Conservation (phyloP, 805 yeast species). For the Kazachstania bromeliacearum region DNA sequence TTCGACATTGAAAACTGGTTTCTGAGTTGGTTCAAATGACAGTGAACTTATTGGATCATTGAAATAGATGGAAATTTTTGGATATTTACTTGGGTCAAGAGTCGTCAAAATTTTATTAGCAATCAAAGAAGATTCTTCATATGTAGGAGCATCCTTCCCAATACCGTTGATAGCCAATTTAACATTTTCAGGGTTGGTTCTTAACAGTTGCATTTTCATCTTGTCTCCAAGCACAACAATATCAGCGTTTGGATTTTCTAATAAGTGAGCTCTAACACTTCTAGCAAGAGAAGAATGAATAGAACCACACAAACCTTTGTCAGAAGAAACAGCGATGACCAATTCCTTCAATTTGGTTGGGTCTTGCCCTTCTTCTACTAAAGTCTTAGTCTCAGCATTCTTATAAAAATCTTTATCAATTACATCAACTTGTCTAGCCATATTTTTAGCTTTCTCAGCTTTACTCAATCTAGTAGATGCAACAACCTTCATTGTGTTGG, state of each 20-base stretch:
- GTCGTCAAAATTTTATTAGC: constrained; percentile 70
- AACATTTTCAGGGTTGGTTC: constrained; percentile 65
- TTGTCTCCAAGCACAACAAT: constrained; percentile 91
- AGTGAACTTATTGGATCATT: constrained; percentile 84
- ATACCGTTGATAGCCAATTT: constrained; percentile 77
- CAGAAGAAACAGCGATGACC: constrained; percentile 84
- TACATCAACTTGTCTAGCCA: constrained; percentile 75
- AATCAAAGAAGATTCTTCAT: constrained; percentile 79
- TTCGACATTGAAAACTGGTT: constrained; percentile 57
- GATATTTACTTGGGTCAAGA: constrained; percentile 39
- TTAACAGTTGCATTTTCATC: constrained; percentile 75
- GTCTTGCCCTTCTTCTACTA: constrained; percentile 7
- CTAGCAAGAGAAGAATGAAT: constrained; percentile 93
- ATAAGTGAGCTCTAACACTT: constrained; percentile 64
- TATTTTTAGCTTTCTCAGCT: constrained; percentile 90
- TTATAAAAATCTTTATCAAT: constrained; percentile 72
- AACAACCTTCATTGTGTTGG: constrained; percentile 98
- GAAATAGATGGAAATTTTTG: constrained; percentile 70
- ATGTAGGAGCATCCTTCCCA: constrained; percentile 96
- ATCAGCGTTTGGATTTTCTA: constrained; percentile 61
- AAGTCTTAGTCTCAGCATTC: constrained; percentile 64
- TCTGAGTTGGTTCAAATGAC: constrained; percentile 74
- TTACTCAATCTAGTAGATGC: constrained; percentile 93
- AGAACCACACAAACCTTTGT: constrained; percentile 98
- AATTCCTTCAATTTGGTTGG: constrained; percentile 47